Percentiles rank a stretch among this genome's conserved stretches.
These are phyloP conservation scores for Nigrospora oryzae DNA, from an alignment of 2,329 filamentous ascomycete species.

Conservation along the genomic window DNA sequence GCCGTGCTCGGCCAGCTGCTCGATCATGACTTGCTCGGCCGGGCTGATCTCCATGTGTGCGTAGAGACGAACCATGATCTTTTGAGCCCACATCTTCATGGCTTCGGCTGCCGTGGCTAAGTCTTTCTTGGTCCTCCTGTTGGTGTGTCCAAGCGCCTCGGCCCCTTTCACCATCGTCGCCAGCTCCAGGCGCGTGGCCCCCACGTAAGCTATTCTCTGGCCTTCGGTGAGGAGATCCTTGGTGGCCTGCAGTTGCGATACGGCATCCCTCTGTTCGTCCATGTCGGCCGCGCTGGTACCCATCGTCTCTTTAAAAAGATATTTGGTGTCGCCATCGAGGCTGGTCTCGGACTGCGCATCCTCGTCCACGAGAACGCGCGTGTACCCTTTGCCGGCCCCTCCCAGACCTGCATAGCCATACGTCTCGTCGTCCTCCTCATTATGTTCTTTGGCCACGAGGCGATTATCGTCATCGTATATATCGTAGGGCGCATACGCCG, in stretches of 20 bases:
- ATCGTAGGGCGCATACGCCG: constrained; percentile 83
- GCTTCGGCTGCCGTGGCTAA: constrained; percentile 63
- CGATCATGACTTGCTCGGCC: constrained; percentile 95
- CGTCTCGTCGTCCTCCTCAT: constrained; percentile 56
- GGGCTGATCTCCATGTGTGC: constrained; percentile 92
- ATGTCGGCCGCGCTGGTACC: constrained; percentile 57
- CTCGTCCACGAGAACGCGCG: constrained; percentile 87
- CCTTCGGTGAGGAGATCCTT: constrained; percentile 93
- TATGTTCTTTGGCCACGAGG: constrained; percentile 73
- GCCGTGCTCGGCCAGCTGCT: constrained; percentile 88
- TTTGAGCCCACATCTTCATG: constrained; percentile 93
- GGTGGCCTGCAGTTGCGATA: constrained; percentile 89
- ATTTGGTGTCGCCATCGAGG: constrained; percentile 94
- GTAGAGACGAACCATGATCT: constrained; percentile 95
- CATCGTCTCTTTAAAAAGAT: constrained; percentile 74
- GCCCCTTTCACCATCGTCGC: constrained; percentile 66
- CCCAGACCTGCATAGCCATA: constrained; percentile 71
- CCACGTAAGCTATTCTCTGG: constrained; percentile 93
- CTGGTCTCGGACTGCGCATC: constrained; percentile 90
- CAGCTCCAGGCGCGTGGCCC: constrained; percentile 74
- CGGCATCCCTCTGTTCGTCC: constrained; percentile 76
- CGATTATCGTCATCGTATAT: constrained; percentile 92
- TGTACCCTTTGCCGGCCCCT: constrained; percentile 91
- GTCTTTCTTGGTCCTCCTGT: constrained; percentile 63
- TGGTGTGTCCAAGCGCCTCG: constrained; percentile 50